Evolutionary conservation across 441 rosid species (phyloP).

Genomic region (Erysimum pusillum): DNA sequence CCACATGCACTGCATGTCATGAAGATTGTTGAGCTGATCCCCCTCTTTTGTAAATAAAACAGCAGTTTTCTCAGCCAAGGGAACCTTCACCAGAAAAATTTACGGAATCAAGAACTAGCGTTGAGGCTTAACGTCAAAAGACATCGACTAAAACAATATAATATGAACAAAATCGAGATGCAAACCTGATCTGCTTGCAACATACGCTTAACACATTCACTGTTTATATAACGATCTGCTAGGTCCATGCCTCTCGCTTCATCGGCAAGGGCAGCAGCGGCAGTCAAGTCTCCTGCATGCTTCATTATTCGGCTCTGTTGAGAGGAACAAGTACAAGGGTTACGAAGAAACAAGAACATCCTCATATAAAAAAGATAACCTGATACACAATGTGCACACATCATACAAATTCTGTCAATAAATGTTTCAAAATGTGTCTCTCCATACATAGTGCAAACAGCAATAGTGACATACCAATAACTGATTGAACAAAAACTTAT

Average conservation of each 20-base stretch:
- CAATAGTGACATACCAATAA: conserved; percentile 5
- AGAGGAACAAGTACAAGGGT: conserved; percentile 34
- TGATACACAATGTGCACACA: conserved; percentile 4
- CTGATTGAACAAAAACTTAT: neutral
- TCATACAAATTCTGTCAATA: conserved; percentile 25
- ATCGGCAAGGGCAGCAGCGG: conserved; percentile 98
- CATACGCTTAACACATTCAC: conserved; percentile 99
- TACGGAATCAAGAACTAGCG: conserved; percentile 9
- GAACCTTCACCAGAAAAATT: conserved; percentile 59
- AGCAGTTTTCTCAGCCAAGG: conserved; percentile 95
- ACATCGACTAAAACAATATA: neutral
- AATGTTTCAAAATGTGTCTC: conserved; percentile 22
- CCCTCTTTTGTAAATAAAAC: conserved; percentile 98
- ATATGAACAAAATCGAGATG: conserved; percentile 32
- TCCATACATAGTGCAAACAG: conserved; percentile 6
- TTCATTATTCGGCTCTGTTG: conserved; percentile 96
- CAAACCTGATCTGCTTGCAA: conserved; percentile 98
- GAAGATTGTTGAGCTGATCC: conserved; percentile 98
- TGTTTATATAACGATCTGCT: conserved; percentile 94
- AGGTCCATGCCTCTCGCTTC: conserved; percentile 99
- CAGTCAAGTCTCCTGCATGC: conserved; percentile 96
- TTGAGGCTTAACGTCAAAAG: conserved; percentile 19
- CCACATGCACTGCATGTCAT: conserved; percentile 99
- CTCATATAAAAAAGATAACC: neutral
- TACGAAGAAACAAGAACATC: conserved; percentile 27